Base-by-base conservation (phyloP, 441 rosid genomes). In the Hypseocharis bilobata region DNA sequence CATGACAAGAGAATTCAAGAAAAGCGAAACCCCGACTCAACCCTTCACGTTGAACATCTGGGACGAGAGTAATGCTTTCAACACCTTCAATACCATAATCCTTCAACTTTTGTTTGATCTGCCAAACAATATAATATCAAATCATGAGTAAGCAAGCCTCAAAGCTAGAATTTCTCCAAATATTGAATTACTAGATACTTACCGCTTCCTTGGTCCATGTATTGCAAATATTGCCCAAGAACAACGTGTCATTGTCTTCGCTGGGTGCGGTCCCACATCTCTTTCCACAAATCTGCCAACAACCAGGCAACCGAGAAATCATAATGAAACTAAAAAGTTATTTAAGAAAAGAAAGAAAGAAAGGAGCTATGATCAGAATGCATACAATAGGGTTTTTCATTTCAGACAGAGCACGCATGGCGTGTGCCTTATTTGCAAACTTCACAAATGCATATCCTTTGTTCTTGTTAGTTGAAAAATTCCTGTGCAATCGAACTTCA, bases 171-270 rank as follows among this genome's bases (percentile, higher is more conserved):
- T 62, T 17, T 60, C 49, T 55, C 34, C 27, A 20, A 22, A 51
- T 17, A 1, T 52, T 60, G 23, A n/a, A 49, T 29, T 61, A 26
- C 52, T 47, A 69, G 61, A 72, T 60, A 79, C 90, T 85, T 71
- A 82, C 88, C 58, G 88, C 88, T 77, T 83, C 88, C 67, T 78
- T 85, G 19, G 90, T 83, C 88, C 90, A 85, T 67, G 88, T 82
- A 75, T 83, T 85, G 79, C 86, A 82, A 69, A 85, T 80, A 76
- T 85, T 85, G 14, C 90, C 90, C 69, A 85, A 63, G 63, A 86
- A 84, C 70, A 86, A 75, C 44, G 86, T 80, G 67, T 82, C 86
- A 70, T 86, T 83, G 77, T 86, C 91, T 74, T 86, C 85, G 38
- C 91, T 86, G 22, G 83, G 86, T 54, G 85, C 88, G 36, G 84